Evolutionary conservation across 495 filamentous ascomycete species (phyloP), one percentile per base, ranked within the genome.

Genomic region (Choiromyces venosus): DNA sequence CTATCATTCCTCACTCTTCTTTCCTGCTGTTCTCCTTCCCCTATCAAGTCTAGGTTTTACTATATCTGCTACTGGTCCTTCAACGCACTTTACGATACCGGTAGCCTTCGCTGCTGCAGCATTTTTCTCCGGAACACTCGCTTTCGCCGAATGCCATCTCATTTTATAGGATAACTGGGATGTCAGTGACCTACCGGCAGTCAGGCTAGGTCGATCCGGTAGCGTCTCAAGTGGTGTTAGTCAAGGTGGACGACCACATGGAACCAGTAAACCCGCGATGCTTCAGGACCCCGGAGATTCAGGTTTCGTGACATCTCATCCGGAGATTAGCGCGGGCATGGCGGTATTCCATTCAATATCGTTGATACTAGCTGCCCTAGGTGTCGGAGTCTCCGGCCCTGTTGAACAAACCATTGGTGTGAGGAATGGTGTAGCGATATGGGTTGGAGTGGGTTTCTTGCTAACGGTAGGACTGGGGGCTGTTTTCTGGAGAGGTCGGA

Each of bases 101-200:
- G 87, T 87, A n/a, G 68, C 90, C 38, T 88, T 93, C 73, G 90
- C 90, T 19, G 88, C 86, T 4, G 74, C 88, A 35, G 86, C 92
- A 25, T 89, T 89, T 18, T 90, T 91, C 74, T 84, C 91, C 19
- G 89, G 88, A 4, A 89, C 88, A 56, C 86, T 93, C 35, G 91
- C 89, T 38, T 89, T 93, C 61, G 87, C 91, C 14, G 91, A 93
- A 82, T 92, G 90, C 81, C 86, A 90, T 73, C 89, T 91, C 6
- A 83, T 93, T 68, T 85, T 93, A 82, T 93, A 92, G 91, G 91
- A 93, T 78, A 89, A 89, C 29, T 93, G 88, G 79, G 91, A 93
- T 80, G 90, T 89, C 8, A 91, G 89, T 33, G 91, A 93, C 76
- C 85, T 92, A 1, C 89, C 78, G 19, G 74, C 74, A 37, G 64